Percentiles rank a stretch among this genome's conserved stretches.
phyloP scores from a whole-genome alignment of 2,329 filamentous ascomycete species.

The Cytospora chrysosperma region DNA sequence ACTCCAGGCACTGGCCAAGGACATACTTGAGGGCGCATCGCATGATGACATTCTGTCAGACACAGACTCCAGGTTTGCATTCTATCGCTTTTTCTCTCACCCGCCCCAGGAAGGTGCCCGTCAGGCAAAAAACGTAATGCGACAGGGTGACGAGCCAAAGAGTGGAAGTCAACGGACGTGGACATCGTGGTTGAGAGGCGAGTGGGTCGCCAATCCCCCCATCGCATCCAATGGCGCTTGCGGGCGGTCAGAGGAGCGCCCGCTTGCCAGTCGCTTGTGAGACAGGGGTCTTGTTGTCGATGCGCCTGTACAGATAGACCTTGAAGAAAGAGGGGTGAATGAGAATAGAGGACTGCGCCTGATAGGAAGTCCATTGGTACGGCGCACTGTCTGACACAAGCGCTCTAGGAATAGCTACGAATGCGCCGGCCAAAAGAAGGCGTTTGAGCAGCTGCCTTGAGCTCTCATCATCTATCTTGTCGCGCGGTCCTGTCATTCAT shows the following conservation, averaged over 20 bases:
- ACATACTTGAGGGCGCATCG: neutral
- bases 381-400: neutral
- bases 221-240: conserved; percentile 26
- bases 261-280: conserved; percentile 22
- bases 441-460: conserved; percentile 4
- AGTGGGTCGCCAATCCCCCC: conserved; percentile 16
- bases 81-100: neutral
- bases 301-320: conserved; percentile 16
- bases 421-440: neutral
- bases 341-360: neutral
- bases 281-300: conserved; percentile 25
- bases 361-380: conserved; percentile 9
- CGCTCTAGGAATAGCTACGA: conserved; percentile 4
- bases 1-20: neutral
- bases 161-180: conserved; percentile 12
- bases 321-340: conserved; percentile 3
- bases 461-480: conserved; percentile 12
- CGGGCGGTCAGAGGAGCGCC: conserved; percentile 16
- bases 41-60: neutral
- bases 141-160: conserved; percentile 13
- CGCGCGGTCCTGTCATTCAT: conserved; percentile 11
- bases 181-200: conserved; percentile 11
- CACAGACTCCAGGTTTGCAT: neutral
- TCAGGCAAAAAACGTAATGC: conserved; percentile 6
- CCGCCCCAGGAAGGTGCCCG: conserved; percentile 4